These are phyloP conservation scores for Lactarius indigo DNA, from an alignment of 768 basidiomycete species.

Conservation along the genomic window DNA sequence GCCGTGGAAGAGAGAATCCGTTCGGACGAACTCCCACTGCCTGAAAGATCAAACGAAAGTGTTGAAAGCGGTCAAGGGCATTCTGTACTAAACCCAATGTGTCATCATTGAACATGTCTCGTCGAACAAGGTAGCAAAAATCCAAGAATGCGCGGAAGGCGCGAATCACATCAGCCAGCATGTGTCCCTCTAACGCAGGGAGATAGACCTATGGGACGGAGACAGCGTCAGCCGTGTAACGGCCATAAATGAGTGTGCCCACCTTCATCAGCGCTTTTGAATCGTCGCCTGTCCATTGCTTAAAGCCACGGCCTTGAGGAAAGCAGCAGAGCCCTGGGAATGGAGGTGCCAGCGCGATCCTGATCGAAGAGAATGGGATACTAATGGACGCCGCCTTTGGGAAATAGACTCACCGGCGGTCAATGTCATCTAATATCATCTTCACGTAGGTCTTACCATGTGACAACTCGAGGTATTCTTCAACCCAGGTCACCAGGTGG, in stretches of 20 bases:
- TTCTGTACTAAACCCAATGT: no score
- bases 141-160: background rate
- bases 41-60: background rate
- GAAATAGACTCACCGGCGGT: background rate
- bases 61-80: background rate
- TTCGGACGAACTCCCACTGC: background rate
- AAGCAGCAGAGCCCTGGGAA: background rate
- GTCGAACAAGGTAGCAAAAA: background rate
- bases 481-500: no score
- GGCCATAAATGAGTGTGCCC: no score
- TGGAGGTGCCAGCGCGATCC: background rate
- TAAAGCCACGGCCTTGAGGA: background rate
- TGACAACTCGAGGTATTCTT: background rate
- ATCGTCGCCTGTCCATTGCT: background rate
- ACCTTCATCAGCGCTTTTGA: background rate
- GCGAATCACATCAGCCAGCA: background rate
- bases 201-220: background rate
- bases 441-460: no score
- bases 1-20: background rate
- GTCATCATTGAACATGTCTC: no score
- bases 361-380: background rate
- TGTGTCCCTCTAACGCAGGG: background rate
- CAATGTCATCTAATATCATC: background rate
- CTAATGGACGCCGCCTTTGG: no score
- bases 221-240: no score